Base-by-base conservation (phyloP, 106 monocot genomes). In the Platanthera zijinensis region DNA sequence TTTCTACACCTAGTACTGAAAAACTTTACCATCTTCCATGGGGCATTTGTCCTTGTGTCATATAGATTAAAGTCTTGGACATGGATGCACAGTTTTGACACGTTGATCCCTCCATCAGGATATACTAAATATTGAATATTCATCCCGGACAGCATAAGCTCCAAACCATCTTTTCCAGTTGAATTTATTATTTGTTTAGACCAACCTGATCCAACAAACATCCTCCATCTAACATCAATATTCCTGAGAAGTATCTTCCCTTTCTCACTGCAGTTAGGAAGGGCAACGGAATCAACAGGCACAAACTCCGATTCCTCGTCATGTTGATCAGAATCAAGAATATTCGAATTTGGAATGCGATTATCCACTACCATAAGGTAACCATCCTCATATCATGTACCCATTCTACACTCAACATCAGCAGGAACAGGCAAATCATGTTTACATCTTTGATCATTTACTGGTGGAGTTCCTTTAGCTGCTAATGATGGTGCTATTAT, bases 181-280 rank as follows among this genome's bases (percentile, higher is more conserved):
- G 77, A 77, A 75, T 15, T 51, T 30, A 76, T 80, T 49, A 19
- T 79, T 59, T 69, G 51, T 48, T 86, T 77, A 79, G 84, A 81
- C 97, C 97, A 99, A 57, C 92, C 94, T 69, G 71, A 73, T 52
- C 97, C 97, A 75, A 78, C 76, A 80, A 83, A 90, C 87, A 99
- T 89, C 79, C 72, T 84, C 94, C 93, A 99, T 79, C 75, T 89
- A 76, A 94, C 78, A 79, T 92, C 86, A 47, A 85, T 86, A 69
- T 92, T 90, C 66, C 82, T 85, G 56, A 99, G 71, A 18, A 82
- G 39, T 76, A 99, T 80, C 71, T 79, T 86, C 47, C 89, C 97
- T 73, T 84, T 92, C 74, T 82, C 57, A 74, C 70, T 86, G 75
- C 78, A 85, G 30, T 75, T 21, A 21, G 84, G 76, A 85, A 54